Conservation (phyloP, 495 filamentous ascomycete species). For the Talaromyces stipitatus region DNA sequence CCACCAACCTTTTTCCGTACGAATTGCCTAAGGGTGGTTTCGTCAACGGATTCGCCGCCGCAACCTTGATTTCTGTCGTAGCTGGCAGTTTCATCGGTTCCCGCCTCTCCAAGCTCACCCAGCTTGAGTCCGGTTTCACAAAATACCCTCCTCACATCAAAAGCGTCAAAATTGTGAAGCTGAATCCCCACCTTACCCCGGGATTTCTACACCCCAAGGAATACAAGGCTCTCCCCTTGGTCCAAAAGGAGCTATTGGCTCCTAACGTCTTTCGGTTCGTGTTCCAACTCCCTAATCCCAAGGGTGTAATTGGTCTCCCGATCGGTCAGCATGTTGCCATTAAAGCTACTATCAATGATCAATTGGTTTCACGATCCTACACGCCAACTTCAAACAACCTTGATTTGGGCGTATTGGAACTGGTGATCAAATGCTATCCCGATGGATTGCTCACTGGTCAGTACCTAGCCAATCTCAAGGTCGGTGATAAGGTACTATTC, state of each 20-base stretch:
- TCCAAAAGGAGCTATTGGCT: constrained; percentile 34
- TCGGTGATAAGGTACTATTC: constrained; percentile 36
- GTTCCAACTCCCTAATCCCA: constrained; percentile 36
- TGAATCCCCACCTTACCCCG: constrained; percentile 23
- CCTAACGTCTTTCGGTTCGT: constrained; percentile 40
- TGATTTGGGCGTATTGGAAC: constrained; percentile 36
- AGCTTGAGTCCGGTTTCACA: constrained; percentile 28
- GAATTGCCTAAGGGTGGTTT: constrained; percentile 19
- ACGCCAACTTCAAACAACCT: constrained; percentile 46
- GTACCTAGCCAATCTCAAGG: constrained; percentile 34
- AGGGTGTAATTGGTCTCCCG: constrained; percentile 39
- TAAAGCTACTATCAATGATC: constrained; percentile 33
- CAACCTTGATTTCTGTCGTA: constrained; percentile 17
- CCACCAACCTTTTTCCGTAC: constrained; percentile 9
- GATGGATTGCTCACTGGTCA: constrained; percentile 38
- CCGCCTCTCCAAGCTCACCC: constrained; percentile 18
- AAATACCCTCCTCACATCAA: constrained; percentile 34
- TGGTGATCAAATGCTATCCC: constrained; percentile 43
- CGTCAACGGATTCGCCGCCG: constrained; percentile 27
- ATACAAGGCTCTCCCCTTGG: constrained; percentile 36
- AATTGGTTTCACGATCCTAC: constrained; percentile 37
- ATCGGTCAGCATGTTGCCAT: constrained; percentile 49
- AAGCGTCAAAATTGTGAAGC: constrained; percentile 15
- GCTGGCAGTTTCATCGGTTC: constrained; percentile 16
- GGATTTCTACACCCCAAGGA: constrained; percentile 39